Evolutionary conservation across 495 filamentous ascomycete species (phyloP).

Genomic region (Gamarada debralockiae): DNA sequence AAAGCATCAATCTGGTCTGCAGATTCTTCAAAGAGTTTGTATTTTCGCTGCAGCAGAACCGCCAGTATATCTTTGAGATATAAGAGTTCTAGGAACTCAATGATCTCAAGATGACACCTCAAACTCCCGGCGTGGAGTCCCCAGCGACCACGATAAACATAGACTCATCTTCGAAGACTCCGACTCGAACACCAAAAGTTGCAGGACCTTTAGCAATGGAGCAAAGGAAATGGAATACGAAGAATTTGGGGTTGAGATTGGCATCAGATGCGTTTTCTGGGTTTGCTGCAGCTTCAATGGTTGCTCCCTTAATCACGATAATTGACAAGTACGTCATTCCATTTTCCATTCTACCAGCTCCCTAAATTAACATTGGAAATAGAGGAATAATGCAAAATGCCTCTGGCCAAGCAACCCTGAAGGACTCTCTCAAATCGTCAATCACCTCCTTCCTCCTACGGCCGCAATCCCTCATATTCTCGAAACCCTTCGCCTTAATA

Average conservation of each 20-base stretch:
- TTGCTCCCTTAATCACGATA: constrained; percentile 84
- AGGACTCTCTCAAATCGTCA: constrained; percentile 59
- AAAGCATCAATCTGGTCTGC: not conserved
- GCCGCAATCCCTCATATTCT: constrained; percentile 70
- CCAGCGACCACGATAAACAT: not conserved
- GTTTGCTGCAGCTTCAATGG: constrained; percentile 69
- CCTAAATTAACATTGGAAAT: constrained; percentile 20
- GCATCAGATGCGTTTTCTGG: constrained; percentile 73
- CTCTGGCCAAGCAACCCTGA: constrained; percentile 72
- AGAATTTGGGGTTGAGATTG: constrained; percentile 62
- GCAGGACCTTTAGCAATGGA: constrained; percentile 5
- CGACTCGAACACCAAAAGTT: constrained; percentile 1
- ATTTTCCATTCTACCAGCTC: constrained; percentile 2
- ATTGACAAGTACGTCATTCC: constrained; percentile 72
- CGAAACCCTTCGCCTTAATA: constrained; percentile 81
- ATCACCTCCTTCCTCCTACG: constrained; percentile 58
- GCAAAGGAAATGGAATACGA: constrained; percentile 66
- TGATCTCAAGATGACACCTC: constrained; percentile 11
- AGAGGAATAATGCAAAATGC: constrained; percentile 96
- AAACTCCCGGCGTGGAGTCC: constrained; percentile 6
- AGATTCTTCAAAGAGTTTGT: not conserved
- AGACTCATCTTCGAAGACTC: not conserved
- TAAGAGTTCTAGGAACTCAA: constrained; percentile 1
- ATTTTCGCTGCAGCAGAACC: not conserved
- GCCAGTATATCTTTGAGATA: not conserved